Conservation (phyloP, 2,329 filamentous ascomycete species). For the Cadophora luteo-olivacea region DNA sequence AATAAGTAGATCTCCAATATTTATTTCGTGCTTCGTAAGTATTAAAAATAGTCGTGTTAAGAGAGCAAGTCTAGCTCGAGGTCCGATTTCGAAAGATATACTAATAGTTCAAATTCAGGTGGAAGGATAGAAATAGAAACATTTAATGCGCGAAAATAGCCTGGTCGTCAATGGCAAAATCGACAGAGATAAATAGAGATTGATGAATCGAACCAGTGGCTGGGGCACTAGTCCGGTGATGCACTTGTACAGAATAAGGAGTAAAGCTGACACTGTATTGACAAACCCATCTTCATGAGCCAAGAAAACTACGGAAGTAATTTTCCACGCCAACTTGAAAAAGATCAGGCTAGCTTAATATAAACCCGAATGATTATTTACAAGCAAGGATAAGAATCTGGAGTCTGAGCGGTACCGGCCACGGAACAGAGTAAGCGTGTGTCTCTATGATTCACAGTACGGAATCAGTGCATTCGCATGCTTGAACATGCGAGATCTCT, state of each 20-base stretch:
- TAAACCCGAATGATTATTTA: neutral
- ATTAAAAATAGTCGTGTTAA: too few relatives aligned
- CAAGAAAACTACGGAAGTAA: too few relatives aligned
- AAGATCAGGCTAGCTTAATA: neutral
- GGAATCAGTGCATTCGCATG: neutral
- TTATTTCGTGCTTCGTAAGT: neutral
- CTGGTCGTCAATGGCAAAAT: neutral
- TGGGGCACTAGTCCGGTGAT: neutral
- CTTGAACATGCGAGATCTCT: neutral
- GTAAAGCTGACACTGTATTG: too few relatives aligned
- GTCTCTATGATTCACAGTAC: neutral
- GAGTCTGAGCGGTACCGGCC: neutral
- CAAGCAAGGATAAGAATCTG: neutral
- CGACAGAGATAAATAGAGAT: neutral
- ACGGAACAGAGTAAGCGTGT: constrained; percentile 1
- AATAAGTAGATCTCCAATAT: neutral
- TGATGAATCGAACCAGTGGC: neutral
- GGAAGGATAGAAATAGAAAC: neutral
- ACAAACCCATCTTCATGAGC: too few relatives aligned
- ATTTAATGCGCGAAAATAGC: neutral
- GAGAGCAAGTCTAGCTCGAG: too few relatives aligned
- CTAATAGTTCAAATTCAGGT: too few relatives aligned
- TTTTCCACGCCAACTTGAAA: neutral
- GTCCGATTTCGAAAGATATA: neutral
- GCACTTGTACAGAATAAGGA: neutral